Conservation (phyloP, 2,329 filamentous ascomycete species). For the Calonectria pteridis region DNA sequence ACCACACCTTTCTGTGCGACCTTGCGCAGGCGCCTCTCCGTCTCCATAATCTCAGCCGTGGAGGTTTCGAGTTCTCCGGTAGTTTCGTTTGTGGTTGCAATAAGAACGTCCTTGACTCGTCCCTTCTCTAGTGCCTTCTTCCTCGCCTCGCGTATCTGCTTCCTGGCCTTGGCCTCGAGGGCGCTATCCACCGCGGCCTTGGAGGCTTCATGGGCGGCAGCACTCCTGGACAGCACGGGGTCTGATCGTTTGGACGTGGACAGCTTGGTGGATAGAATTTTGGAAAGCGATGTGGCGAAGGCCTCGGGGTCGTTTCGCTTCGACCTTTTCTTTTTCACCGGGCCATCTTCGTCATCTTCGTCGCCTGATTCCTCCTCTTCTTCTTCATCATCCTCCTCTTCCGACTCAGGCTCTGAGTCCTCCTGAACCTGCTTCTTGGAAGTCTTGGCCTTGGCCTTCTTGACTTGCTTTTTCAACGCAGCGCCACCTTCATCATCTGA, state of each 20-base stretch:
- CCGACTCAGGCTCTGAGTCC: conserved; percentile 34
- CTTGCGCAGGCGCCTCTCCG: conserved; percentile 85
- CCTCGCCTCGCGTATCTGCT: conserved; percentile 85
- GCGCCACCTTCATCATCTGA: conserved; percentile 51
- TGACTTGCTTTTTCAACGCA: conserved; percentile 45
- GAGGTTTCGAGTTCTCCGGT: conserved; percentile 59
- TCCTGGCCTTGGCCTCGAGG: conserved; percentile 84
- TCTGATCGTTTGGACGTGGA: conserved; percentile 85
- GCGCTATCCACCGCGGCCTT: conserved; percentile 80
- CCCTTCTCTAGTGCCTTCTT: conserved; percentile 85
- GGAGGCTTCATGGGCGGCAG: conserved; percentile 78
- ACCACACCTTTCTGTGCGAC: conserved; percentile 94
- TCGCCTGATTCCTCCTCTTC: conserved; percentile 50
- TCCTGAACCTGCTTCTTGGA: conserved; percentile 41
- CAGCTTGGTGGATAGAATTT: conserved; percentile 92
- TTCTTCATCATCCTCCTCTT: conserved; percentile 40
- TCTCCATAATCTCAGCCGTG: conserved; percentile 70
- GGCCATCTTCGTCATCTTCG: conserved; percentile 55
- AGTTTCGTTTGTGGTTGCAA: conserved; percentile 67
- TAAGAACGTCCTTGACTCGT: conserved; percentile 86
- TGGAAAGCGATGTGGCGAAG: conserved; percentile 93
- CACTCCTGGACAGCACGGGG: conserved; percentile 90
- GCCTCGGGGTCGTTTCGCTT: conserved; percentile 94
- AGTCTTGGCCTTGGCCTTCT: conserved; percentile 33
- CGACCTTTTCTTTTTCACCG: conserved; percentile 63